These are phyloP conservation scores for Paecilomyces sp. DNA, from an alignment of 2,329 filamentous ascomycete species.

Conservation along the genomic window DNA sequence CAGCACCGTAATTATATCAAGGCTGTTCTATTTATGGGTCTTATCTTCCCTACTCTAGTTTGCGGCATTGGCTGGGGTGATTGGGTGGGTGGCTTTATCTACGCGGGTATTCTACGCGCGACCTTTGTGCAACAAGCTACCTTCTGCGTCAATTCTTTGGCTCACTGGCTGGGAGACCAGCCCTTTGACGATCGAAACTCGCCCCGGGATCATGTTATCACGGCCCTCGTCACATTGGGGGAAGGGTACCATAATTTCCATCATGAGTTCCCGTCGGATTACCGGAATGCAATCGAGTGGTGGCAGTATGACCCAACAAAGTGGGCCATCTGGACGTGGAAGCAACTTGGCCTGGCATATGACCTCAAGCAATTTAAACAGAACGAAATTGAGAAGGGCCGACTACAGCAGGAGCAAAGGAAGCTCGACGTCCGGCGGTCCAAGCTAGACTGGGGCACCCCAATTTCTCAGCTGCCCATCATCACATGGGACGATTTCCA, in stretches of 20 bases:
- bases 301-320: conserved; percentile 89
- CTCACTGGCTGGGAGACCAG: conserved; percentile 87
- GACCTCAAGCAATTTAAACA: conserved; percentile 85
- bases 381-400: conserved; percentile 90
- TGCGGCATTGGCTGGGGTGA: conserved; percentile 75
- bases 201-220: conserved; percentile 80
- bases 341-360: conserved; percentile 74
- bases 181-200: conserved; percentile 91
- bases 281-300: conserved; percentile 87
- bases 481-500: conserved; percentile 76
- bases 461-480: conserved; percentile 77
- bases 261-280: conserved; percentile 89
- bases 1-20: conserved; percentile 84
- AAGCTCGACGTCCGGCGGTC: conserved; percentile 83
- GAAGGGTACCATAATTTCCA: conserved; percentile 96
- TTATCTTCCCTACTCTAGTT: conserved; percentile 67
- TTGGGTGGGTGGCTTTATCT: conserved; percentile 74
- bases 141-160: conserved; percentile 87
- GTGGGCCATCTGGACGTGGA: conserved; percentile 80
- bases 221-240: conserved; percentile 74
- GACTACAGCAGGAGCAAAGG: conserved; percentile 83
- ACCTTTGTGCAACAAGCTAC: conserved; percentile 89
- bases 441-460: conserved; percentile 77
- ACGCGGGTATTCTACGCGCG: conserved; percentile 76
- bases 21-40: conserved; percentile 68